Conservation (phyloP, 257 asterid species). For the Solanum etuberosum region DNA sequence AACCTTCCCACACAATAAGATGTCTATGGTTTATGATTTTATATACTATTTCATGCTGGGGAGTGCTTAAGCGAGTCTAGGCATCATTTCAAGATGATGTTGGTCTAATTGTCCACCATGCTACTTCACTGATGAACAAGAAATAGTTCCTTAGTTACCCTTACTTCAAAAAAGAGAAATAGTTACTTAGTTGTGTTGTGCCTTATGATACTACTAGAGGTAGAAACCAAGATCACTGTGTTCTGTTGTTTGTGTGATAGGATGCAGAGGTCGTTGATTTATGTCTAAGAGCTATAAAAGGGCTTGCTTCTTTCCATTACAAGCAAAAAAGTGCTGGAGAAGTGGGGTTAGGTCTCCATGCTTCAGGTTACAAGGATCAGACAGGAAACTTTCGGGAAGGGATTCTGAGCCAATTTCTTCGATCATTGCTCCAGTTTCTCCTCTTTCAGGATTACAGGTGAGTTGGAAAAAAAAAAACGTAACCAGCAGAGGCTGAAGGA, state of each 20-base stretch:
- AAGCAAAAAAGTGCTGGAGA: conserved; percentile 66
- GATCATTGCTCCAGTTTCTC: conserved; percentile 64
- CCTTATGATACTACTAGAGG: neutral
- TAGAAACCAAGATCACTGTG: neutral
- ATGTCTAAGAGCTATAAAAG: conserved; percentile 71
- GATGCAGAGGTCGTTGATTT: conserved; percentile 70
- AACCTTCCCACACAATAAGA: neutral
- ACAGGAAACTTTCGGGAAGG: conserved; percentile 73
- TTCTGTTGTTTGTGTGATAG: conserved; percentile 21
- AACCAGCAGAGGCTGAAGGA: neutral
- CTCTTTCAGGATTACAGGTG: conserved; percentile 91
- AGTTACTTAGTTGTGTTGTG: neutral
- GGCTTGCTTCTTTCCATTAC: conserved; percentile 86
- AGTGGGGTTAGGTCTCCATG: conserved; percentile 79
- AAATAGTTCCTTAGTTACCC: neutral
- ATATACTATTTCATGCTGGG: neutral
- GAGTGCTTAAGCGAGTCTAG: neutral
- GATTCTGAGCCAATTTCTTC: conserved; percentile 69
- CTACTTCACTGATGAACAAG: neutral
- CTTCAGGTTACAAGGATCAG: conserved; percentile 47
- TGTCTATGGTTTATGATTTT: neutral
- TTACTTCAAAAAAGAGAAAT: neutral
- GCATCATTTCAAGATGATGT: neutral
- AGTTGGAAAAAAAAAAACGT: conserved; percentile 7
- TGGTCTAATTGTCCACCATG: neutral